phyloP scores from a whole-genome alignment of 352 stramenopile species.

The Blastocystis sp. region DNA sequence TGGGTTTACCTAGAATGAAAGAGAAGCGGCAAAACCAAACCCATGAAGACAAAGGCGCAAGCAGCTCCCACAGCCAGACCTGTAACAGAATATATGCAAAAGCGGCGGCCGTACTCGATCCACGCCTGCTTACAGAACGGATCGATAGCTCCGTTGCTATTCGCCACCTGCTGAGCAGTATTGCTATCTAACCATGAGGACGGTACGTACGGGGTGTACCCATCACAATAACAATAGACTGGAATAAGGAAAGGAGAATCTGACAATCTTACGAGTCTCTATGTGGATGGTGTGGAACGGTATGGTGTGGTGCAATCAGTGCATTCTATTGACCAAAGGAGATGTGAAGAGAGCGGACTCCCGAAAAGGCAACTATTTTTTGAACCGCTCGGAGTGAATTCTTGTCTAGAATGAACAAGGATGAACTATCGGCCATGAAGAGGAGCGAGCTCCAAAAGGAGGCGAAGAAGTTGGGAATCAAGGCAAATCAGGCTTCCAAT shows the following conservation, averaged over 20 bases:
- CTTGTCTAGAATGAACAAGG: conserved; percentile 29
- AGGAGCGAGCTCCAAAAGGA: conserved; percentile 18
- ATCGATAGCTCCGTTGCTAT: background rate
- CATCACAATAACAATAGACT: no score
- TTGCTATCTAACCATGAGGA: no score
- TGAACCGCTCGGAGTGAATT: no score
- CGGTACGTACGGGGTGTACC: no score
- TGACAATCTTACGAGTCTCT: no score
- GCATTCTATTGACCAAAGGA: no score
- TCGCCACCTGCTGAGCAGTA: background rate
- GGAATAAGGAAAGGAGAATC: no score
- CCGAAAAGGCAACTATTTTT: no score
- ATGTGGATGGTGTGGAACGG: no score
- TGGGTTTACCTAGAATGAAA: conserved; percentile 21
- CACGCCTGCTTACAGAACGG: conserved; percentile 52
- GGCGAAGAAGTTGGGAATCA: conserved; percentile 31
- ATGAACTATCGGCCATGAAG: conserved; percentile 37
- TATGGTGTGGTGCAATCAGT: no score
- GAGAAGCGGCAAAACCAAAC: background rate
- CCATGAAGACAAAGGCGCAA: conserved; percentile 44
- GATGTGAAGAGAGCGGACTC: no score
- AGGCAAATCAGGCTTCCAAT: conserved; percentile 29
- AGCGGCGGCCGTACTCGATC: conserved; percentile 47
- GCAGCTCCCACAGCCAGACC: conserved; percentile 38
- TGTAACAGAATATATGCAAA: conserved; percentile 35